Percentiles rank a stretch among this genome's conserved stretches.
Conservation (phyloP, 805 yeast species). For the Metschnikowia dekortorum region DNA sequence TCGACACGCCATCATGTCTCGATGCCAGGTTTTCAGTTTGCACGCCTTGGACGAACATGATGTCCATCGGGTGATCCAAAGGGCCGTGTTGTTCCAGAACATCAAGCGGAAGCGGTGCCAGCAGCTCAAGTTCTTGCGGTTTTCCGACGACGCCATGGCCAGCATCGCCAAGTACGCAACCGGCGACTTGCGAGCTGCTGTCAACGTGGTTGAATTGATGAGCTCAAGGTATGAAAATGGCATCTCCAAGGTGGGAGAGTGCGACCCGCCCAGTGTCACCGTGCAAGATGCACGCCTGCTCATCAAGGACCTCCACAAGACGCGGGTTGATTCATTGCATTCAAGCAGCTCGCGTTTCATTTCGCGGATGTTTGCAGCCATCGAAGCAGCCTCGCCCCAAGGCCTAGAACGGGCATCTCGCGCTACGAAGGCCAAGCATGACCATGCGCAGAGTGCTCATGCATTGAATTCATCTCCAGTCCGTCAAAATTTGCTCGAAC, state of each 20-base stretch:
- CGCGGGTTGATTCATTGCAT: neutral
- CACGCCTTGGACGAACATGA: conserved; percentile 49
- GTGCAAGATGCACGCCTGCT: neutral
- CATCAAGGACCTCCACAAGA: neutral
- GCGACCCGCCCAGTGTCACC: neutral
- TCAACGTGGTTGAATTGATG: conserved; percentile 30
- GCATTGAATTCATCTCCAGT: neutral
- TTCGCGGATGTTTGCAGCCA: neutral
- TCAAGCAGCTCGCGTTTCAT: neutral
- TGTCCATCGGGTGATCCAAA: conserved; percentile 45
- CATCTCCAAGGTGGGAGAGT: neutral
- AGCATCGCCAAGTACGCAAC: conserved; percentile 16
- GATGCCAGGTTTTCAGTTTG: conserved; percentile 78
- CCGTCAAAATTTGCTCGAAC: neutral
- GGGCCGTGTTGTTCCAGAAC: conserved; percentile 48
- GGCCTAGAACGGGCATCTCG: too few species aligned
- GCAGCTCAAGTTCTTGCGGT: conserved; percentile 14
- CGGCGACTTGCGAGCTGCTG: conserved; percentile 34
- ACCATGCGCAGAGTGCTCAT: neutral
- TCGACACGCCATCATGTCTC: conserved; percentile 74
- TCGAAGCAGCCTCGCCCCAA: neutral
- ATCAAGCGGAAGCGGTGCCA: conserved; percentile 17
- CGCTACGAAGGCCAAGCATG: too few species aligned
- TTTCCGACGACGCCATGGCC: conserved; percentile 11
- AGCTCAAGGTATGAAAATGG: conserved; percentile 12